Conservation (phyloP, 2,329 filamentous ascomycete genomes). For the Thelonectria olida region DNA sequence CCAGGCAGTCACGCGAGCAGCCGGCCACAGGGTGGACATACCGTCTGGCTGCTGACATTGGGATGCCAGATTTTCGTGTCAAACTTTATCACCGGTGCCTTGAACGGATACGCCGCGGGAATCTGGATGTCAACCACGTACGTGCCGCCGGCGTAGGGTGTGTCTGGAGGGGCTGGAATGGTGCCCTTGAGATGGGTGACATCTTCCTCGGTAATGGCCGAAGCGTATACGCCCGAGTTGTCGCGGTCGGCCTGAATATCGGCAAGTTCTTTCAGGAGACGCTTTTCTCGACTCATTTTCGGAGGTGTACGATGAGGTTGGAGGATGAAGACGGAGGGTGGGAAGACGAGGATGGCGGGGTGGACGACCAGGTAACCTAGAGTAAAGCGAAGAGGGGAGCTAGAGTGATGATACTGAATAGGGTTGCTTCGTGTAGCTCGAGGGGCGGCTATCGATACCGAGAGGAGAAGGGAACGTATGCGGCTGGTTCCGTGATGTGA, state of each 20-base stretch:
- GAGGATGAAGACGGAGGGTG: neutral
- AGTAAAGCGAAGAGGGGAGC: no score
- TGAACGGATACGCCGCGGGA: conserved; percentile 90
- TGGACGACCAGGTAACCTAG: no score
- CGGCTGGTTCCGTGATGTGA: neutral
- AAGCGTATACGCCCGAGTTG: conserved; percentile 78
- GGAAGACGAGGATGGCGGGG: neutral
- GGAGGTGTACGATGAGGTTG: conserved; percentile 37
- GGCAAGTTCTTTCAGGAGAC: conserved; percentile 78
- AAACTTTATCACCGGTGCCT: conserved; percentile 90
- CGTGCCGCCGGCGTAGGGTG: conserved; percentile 88
- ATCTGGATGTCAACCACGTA: conserved; percentile 88
- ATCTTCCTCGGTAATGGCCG: conserved; percentile 71
- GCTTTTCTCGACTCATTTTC: conserved; percentile 62
- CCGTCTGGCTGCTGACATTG: conserved; percentile 93
- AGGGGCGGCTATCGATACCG: neutral
- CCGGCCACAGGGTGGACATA: conserved; percentile 54
- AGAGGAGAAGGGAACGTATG: neutral
- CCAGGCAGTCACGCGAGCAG: neutral
- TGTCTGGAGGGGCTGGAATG: conserved; percentile 89
- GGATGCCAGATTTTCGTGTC: conserved; percentile 96
- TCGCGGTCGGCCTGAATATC: conserved; percentile 78
- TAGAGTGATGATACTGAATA: no score
- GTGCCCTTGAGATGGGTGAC: conserved; percentile 84
- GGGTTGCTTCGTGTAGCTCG: no score